phyloP scores from a whole-genome alignment of 208 protist genomes.

The Trypanosomatidae sp. region DNA sequence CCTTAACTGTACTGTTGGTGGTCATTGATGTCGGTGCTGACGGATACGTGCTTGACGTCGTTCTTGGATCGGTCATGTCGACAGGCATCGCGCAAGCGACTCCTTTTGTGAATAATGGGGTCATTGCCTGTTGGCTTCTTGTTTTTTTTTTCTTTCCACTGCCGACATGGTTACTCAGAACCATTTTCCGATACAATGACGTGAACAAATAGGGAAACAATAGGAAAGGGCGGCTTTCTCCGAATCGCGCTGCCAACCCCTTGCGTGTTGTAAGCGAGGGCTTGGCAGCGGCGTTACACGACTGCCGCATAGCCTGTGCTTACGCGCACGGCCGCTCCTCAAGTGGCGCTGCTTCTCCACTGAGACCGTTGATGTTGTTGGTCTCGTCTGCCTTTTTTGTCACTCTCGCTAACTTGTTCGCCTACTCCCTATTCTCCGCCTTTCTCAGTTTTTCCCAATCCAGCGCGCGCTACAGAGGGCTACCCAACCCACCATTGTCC shows the following conservation, averaged over 20 bases:
- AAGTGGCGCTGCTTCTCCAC: not conserved
- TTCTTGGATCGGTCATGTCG: not conserved
- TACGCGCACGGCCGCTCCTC: not conserved
- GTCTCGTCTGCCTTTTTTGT: not conserved
- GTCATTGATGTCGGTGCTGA: not conserved
- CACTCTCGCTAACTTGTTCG: not conserved
- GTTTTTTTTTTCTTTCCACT: not conserved
- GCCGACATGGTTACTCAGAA: not conserved
- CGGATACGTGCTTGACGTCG: not conserved
- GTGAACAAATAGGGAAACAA: not conserved
- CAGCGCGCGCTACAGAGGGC: not conserved
- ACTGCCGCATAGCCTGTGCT: not conserved
- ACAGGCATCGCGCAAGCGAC: not conserved
- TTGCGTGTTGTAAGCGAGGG: too few relatives aligned
- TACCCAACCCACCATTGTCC: not conserved
- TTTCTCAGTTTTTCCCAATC: not conserved
- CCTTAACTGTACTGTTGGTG: not conserved
- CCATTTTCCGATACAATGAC: not conserved
- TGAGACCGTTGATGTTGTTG: not conserved
- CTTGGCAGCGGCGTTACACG: not conserved
- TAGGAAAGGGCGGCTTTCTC: not conserved
- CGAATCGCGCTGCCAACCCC: not conserved
- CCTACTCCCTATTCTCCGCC: not conserved
- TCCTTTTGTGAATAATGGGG: not conserved
- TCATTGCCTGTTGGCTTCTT: not conserved